Evolutionary conservation across 257 asterid genomes (phyloP), one percentile per base, ranked within the genome.

Genomic region (Lavandula angustifolia): DNA sequence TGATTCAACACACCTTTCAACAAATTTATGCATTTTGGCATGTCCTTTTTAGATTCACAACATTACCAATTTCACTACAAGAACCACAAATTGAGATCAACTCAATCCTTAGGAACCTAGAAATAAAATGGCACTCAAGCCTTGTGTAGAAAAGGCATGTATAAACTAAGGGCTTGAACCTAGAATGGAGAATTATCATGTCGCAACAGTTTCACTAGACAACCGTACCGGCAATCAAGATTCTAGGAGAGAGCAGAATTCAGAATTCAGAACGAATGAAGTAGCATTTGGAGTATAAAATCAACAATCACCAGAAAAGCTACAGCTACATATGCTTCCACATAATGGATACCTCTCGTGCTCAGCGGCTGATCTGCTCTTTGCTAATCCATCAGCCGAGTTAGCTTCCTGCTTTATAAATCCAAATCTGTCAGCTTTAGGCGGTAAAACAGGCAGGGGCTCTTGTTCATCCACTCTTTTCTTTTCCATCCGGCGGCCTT

Each of bases 361-460:
- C 80, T 84, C 91, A 3, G 79, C 49, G 48, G 94, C 87, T 7
- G 97, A 82, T 79, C 70, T 87, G 55, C 81, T 79, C 79, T 83
- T 75, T 13, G 75, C 64, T 57, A 85, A 72, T 66, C 85, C 96
- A 64, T 85, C 96, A 7, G 89, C 70, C 29, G 88, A 63, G 68
- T 62, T 75, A 52, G 67, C 67, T 56, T 86, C 97, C 73, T 76
- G 89, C 84, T 87, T 87, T 42, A 81, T 67, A 70, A 87, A 87
- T 73, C 96, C 96, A 75, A 83, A 87, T 44, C 84, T 79, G 73
- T 87, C 96, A 53, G 84, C 87, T 78, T 75, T 87, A 41, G 82
- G 81, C 54, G 54, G 85, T n/a, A 70, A 53, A 7, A 56, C 70
- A n/a, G 85, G 79, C 31, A 33, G 74, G n/a, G 70, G 84, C 65